Evolutionary conservation across 108 stramenopile genomes (phyloP).

Genomic region (Hondaea fermentalgiana): DNA sequence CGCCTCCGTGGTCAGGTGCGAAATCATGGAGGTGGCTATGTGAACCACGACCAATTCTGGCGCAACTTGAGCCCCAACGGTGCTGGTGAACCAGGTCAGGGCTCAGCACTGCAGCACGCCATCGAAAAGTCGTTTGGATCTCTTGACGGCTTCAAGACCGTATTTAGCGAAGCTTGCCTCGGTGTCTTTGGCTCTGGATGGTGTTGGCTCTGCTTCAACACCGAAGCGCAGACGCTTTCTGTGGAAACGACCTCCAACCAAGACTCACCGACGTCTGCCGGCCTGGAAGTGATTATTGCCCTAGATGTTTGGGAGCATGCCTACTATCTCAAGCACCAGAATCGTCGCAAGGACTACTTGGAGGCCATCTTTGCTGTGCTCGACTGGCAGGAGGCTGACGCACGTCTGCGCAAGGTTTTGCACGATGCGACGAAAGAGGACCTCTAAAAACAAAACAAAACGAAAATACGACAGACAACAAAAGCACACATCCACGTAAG

Average conservation of each 20-base stretch:
- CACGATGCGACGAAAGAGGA: background rate
- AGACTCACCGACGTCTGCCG: constrained; percentile 42
- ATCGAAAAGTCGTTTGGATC: constrained; percentile 33
- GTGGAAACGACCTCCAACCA: constrained; percentile 38
- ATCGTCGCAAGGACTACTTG: constrained; percentile 40
- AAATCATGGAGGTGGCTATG: constrained; percentile 41
- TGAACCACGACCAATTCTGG: constrained; percentile 51
- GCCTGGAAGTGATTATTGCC: constrained; percentile 30
- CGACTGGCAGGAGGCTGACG: constrained; percentile 36
- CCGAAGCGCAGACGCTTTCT: background rate
- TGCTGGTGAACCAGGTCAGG: constrained; percentile 24
- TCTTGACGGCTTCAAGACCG: constrained; percentile 31
- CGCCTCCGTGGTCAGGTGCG: constrained; percentile 18
- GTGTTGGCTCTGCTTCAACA: constrained; percentile 34
- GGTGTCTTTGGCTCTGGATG: constrained; percentile 44
- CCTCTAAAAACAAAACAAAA: background rate
- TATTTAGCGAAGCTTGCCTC: constrained; percentile 25
- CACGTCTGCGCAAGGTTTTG: background rate
- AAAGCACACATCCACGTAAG: no score
- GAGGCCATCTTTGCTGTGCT: constrained; percentile 34
- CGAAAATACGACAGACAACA: no score
- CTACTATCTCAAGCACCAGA: constrained; percentile 53
- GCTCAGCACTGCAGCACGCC: constrained; percentile 3
- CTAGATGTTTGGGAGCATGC: constrained; percentile 57
- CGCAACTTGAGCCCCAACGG: constrained; percentile 32